Evolutionary conservation across 2,329 filamentous ascomycete species (phyloP), one percentile per base, ranked within the genome.

Genomic region (Trichoderma guizhouense): DNA sequence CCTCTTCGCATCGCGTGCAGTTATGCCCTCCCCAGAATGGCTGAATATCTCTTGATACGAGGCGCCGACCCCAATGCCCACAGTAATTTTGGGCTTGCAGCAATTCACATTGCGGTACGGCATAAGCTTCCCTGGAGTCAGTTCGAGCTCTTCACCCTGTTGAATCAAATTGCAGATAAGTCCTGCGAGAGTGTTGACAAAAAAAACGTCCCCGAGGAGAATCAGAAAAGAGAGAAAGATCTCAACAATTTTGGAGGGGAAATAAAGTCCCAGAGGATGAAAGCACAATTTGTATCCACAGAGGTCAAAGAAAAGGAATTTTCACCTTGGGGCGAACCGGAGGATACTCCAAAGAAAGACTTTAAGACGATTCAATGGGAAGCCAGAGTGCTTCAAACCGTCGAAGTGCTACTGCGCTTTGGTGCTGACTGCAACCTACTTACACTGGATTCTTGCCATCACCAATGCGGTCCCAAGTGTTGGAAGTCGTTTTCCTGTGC

Each of bases 1-100:
- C 64, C 70, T 15, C 72, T 73, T 60, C 64, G 64, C 2, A 72
- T 69, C 28, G 72, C 72, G 21, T 70, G 72, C 26, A 66, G 62
- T 43, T 72, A 72, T 47, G 72, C 72, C 12, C 63, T 73, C 1
- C 70, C 72, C 3, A 55, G 72, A n/a, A 72, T 32, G 1, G 53
- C 39, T 3, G 47, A 58, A 26, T 72, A 39, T 32, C 64, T 73
- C 12, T 24, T 73, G 9, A 43, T 61, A 3, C 53, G 51, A 34
- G 72, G 72, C 6, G 72, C 72, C 18, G 58, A 73, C 12, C 64
- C 72, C 15, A 73, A 73, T 18, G 12, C 58, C 2, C 36, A 60
- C 12, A 65, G 43, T 26, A 7, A 36, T 12, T 68, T 69, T 11
- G 69, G 69, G 2, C 18, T 69, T 11, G 65, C 72, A n/a, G 64